Base-by-base conservation (phyloP, 805 yeast species). In the Hanseniaspora lindneri region DNA sequence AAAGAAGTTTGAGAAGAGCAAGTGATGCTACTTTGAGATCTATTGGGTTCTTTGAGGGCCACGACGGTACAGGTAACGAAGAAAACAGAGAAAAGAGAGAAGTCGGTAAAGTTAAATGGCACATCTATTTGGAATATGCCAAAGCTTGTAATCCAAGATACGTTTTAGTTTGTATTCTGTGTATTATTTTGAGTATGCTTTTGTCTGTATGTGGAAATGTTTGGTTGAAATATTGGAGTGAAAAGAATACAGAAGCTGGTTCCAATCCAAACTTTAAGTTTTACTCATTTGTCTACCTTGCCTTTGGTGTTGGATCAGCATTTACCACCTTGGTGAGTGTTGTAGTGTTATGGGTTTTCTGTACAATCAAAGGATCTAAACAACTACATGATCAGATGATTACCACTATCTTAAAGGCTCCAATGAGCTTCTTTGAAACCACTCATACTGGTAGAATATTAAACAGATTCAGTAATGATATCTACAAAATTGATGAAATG, bases 201-300 rank as follows among this genome's bases (percentile, higher is more conserved):
- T 58, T 79, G 43, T 73, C 79, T 50, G 89, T 85, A 44, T 66
- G 67, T 39, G 79, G 87, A 32, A 87, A 80, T 60, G 75, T 89
- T 47, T 92, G 99, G 99, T 75, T 92, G 58, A 92, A 92, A 63
- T 85, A 85, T 63, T 92, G 98, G 98, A 84, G 97, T 11, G 99
- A 92, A 61, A 76, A 82, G 20, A 92, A 89, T 60, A 73, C 88
- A 3, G 66, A 63, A 39, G 60, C 66, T 33, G 89, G 87, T 23
- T 66, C 66, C 50, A 89, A 89, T 61, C 94, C 95, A 2, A 62
- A 77, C 51, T 76, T 83, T n/a, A 67, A 67, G 47, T 75, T 65
- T 58, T 92, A 87, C 57, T 69, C 92, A 55, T 80, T 82, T 17
- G 70, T 84, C 48, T 92, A 89, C 61, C 75, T 83, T 52, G 69